Percentiles rank a stretch among this genome's conserved stretches.
These are phyloP conservation scores for Wallacemonas sp. DNA, from an alignment of 208 protist species.

Conservation along the genomic window DNA sequence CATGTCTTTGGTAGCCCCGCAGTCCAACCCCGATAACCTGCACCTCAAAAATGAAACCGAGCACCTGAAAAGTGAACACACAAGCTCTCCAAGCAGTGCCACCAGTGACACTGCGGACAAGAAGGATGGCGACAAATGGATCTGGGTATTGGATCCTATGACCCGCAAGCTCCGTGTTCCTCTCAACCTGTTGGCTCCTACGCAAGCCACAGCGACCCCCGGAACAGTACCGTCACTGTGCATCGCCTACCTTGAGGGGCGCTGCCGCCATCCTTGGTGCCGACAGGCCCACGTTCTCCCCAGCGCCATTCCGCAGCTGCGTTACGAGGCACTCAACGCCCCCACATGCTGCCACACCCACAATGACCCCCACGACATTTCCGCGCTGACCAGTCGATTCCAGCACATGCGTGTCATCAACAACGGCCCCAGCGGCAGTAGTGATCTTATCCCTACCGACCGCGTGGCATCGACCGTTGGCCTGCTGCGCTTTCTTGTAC, in stretches of 20 bases:
- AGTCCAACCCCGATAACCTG: slow-evolving; percentile 3
- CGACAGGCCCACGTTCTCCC: slow-evolving; percentile 84
- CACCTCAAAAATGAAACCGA: background rate
- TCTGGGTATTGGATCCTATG: slow-evolving; percentile 89
- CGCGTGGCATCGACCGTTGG: slow-evolving; percentile 83
- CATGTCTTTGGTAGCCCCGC: slow-evolving; percentile 8
- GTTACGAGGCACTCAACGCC: slow-evolving; percentile 80
- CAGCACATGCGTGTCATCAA: slow-evolving; percentile 67
- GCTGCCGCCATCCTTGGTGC: slow-evolving; percentile 88
- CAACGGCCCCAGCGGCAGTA: slow-evolving; percentile 48
- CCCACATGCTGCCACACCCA: slow-evolving; percentile 85
- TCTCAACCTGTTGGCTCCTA: slow-evolving; percentile 63
- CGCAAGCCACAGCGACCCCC: slow-evolving; percentile 80
- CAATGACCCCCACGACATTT: slow-evolving; percentile 80
- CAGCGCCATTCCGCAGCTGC: slow-evolving; percentile 69
- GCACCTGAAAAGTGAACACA: slow-evolving; percentile 5
- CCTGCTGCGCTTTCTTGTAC: slow-evolving; percentile 79
- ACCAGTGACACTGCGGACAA: slow-evolving; percentile 29
- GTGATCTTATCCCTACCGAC: slow-evolving; percentile 69
- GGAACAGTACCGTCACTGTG: slow-evolving; percentile 86
- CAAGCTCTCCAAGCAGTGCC: slow-evolving; percentile 18
- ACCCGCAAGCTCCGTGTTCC: slow-evolving; percentile 87
- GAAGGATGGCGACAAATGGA: slow-evolving; percentile 69
- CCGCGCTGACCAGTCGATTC: slow-evolving; percentile 64
- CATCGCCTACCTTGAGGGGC: slow-evolving; percentile 83